Evolutionary conservation across 768 basidiomycete genomes (phyloP).

Genomic region (Austroboletus festivus): DNA sequence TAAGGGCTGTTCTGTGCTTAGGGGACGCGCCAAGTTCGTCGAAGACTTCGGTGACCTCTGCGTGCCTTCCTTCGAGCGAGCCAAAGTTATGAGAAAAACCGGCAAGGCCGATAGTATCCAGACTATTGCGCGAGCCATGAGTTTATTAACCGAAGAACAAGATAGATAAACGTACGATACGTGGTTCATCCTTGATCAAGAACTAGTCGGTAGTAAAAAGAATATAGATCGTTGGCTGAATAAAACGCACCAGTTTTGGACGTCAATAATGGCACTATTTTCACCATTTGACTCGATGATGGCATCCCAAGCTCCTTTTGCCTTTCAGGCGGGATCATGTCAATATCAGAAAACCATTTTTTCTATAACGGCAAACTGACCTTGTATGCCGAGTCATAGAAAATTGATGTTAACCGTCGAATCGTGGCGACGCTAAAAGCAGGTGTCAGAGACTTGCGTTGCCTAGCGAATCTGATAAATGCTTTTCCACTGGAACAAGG

Average conservation of each 20-base stretch:
- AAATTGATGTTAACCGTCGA: slow-evolving; percentile 33
- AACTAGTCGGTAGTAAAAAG: background rate
- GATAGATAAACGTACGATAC: slow-evolving; percentile 26
- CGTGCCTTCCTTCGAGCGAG: slow-evolving; percentile 45
- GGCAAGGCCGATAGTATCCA: slow-evolving; percentile 57
- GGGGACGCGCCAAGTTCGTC: slow-evolving; percentile 31
- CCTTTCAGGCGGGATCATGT: slow-evolving; percentile 15
- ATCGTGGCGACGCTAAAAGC: slow-evolving; percentile 39
- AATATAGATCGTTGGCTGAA: background rate
- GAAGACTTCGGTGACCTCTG: slow-evolving; percentile 41
- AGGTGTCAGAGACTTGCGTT: slow-evolving; percentile 36
- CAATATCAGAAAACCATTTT: background rate
- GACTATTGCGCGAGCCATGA: slow-evolving; percentile 25
- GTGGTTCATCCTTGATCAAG: slow-evolving; percentile 30
- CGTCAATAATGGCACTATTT: slow-evolving; percentile 31
- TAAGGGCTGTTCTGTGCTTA: background rate
- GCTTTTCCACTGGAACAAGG: background rate
- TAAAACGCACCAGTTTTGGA: slow-evolving; percentile 30
- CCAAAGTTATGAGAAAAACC: slow-evolving; percentile 60
- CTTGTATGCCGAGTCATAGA: slow-evolving; percentile 40
- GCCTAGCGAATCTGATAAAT: slow-evolving; percentile 16
- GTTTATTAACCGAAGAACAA: background rate
- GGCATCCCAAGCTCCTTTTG: slow-evolving; percentile 30
- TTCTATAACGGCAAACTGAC: slow-evolving; percentile 8
- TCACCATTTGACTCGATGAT: slow-evolving; percentile 12